A percentile compares a stretch with the other conserved stretches of the same genome.
Evolutionary conservation across 2,329 filamentous ascomycete genomes (phyloP).

Genomic region (Monosporascus sp.): DNA sequence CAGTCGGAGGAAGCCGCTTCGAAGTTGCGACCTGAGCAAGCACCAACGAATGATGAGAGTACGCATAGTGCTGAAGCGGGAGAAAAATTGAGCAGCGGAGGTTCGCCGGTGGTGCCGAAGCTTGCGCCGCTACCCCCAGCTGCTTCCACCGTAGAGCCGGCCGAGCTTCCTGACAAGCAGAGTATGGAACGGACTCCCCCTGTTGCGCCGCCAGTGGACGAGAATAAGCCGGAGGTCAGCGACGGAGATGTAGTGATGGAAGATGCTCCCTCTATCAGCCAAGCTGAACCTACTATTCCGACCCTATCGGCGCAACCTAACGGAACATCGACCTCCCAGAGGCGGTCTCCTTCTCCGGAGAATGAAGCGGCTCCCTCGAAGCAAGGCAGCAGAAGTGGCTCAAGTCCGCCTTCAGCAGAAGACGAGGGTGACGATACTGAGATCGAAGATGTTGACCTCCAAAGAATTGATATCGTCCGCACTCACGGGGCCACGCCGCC

Average conservation of each 20-base stretch:
- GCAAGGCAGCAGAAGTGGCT: slow-evolving; percentile 22
- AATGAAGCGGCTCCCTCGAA: slow-evolving; percentile 20
- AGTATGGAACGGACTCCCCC: slow-evolving; percentile 15
- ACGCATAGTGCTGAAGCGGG: not conserved
- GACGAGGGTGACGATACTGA: slow-evolving; percentile 52
- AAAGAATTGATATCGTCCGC: slow-evolving; percentile 44
- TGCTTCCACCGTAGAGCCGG: not conserved
- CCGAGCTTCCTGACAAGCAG: slow-evolving; percentile 15
- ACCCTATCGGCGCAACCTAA: slow-evolving; percentile 7
- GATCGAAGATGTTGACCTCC: slow-evolving; percentile 48
- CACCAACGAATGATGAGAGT: slow-evolving; percentile 4
- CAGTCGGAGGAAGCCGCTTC: slow-evolving; percentile 12
- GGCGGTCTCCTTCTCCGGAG: slow-evolving; percentile 19
- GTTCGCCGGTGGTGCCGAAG: not conserved
- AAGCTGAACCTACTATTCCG: slow-evolving; percentile 13
- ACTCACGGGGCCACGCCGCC: slow-evolving; percentile 51
- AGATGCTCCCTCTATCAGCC: slow-evolving; percentile 22
- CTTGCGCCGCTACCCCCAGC: not conserved
- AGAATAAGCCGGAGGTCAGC: slow-evolving; percentile 16
- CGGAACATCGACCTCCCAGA: slow-evolving; percentile 12
- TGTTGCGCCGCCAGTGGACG: slow-evolving; percentile 4
- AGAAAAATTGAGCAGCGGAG: no score
- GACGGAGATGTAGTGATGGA: slow-evolving; percentile 33
- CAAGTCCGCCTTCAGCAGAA: slow-evolving; percentile 43
- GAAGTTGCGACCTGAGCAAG: slow-evolving; percentile 17